Evolutionary conservation across 75 land plant species (phyloP).

Genomic region (Pseudotsuga menziesii): DNA sequence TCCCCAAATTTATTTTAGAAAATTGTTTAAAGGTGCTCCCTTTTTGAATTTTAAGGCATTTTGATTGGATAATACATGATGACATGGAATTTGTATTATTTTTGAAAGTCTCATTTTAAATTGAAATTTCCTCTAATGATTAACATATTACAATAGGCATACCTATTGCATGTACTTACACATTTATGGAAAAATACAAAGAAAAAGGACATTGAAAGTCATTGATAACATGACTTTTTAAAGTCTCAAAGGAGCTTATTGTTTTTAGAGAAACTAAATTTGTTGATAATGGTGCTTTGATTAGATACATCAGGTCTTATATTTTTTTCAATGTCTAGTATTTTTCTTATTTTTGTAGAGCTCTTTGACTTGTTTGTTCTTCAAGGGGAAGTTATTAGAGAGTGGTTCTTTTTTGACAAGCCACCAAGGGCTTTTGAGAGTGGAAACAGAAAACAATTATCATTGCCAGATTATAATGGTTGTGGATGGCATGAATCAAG

Average conservation of each 20-base stretch:
- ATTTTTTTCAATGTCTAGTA: not conserved
- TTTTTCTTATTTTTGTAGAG: slow-evolving; percentile 37
- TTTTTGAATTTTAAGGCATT: no score
- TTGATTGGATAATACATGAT: no score
- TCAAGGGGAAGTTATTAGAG: slow-evolving; percentile 79
- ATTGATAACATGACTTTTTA: not conserved
- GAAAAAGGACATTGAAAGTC: not conserved
- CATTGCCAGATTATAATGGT: slow-evolving; percentile 88
- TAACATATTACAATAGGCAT: not conserved
- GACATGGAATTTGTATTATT: no score
- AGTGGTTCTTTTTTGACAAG: slow-evolving; percentile 95
- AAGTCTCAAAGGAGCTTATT: not conserved
- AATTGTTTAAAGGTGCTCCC: no score
- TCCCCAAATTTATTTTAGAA: no score
- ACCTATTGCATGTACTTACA: not conserved
- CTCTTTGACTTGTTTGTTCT: slow-evolving; percentile 76
- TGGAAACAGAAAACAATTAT: slow-evolving; percentile 89
- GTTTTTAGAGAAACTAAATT: no score
- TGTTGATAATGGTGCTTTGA: no score
- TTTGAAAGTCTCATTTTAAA: no score
- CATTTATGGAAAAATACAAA: not conserved
- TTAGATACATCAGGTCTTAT: not conserved
- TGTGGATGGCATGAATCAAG: slow-evolving; percentile 98
- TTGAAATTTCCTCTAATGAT: no score
- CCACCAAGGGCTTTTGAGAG: slow-evolving; percentile 96